Evolutionary conservation across 352 stramenopile genomes (phyloP).

Genomic region (Globisporangium carolinianum): DNA sequence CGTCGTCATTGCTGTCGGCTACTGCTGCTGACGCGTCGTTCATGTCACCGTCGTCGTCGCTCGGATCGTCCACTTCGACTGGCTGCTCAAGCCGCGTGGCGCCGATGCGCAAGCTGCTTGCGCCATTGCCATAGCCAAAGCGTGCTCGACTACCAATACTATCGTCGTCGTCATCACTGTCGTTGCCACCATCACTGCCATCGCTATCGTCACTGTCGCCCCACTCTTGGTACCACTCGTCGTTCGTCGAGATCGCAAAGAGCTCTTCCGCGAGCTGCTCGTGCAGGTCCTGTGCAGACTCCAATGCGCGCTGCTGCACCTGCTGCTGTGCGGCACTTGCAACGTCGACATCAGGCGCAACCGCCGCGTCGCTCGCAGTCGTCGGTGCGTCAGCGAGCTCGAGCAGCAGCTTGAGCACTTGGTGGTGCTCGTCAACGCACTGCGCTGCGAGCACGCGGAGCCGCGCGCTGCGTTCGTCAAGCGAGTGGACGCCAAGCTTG

Average conservation of each 20-base stretch:
- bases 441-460: constrained; percentile 22
- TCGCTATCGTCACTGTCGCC: constrained; percentile 29
- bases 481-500: constrained; percentile 55
- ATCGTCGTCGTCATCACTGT: constrained; percentile 3
- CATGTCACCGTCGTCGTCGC: neutral
- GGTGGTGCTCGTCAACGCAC: constrained; percentile 23
- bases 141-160: neutral
- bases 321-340: constrained; percentile 10
- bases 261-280: constrained; percentile 43
- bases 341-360: constrained; percentile 23
- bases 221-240: constrained; percentile 66
- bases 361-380: constrained; percentile 21
- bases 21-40: neutral
- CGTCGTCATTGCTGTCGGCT: neutral
- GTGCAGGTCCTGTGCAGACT: constrained; percentile 16
- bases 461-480: constrained; percentile 29
- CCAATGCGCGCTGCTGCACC: constrained; percentile 14
- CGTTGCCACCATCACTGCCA: neutral
- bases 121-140: no score
- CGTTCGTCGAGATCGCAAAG: constrained; percentile 52
- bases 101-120: neutral
- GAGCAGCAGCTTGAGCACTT: constrained; percentile 53
- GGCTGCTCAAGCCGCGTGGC: neutral
- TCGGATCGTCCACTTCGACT: constrained; percentile 8
- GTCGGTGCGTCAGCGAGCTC: constrained; percentile 49